Evolutionary conservation across 441 rosid genomes (phyloP).

Genomic region (Erysimum cheiri): DNA sequence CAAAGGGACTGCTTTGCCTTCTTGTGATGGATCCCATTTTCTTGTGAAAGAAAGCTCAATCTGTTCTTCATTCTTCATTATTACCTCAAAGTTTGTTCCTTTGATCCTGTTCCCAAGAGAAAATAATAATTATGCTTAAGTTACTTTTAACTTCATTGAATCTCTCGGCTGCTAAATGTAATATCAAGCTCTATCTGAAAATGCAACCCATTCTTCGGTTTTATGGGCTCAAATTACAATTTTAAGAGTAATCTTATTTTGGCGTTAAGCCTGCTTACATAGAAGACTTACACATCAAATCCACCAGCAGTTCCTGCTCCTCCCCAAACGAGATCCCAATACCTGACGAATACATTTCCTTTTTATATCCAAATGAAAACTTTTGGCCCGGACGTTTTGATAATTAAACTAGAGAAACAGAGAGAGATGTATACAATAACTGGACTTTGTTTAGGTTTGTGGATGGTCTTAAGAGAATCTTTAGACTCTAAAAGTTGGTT

Average conservation of each 20-base stretch:
- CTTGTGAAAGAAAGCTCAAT: slow-evolving; percentile 82
- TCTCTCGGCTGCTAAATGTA: background rate
- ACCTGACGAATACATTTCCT: slow-evolving; percentile 49
- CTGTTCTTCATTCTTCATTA: slow-evolving; percentile 63
- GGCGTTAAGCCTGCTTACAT: background rate
- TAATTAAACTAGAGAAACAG: background rate
- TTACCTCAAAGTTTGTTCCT: slow-evolving; percentile 59
- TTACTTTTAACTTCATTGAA: background rate
- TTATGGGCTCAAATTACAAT: background rate
- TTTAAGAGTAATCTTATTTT: background rate
- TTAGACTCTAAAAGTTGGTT: background rate
- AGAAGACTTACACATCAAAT: slow-evolving; percentile 59
- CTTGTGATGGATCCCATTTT: slow-evolving; percentile 62
- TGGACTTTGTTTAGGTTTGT: background rate
- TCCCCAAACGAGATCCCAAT: slow-evolving; percentile 96
- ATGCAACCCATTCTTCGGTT: background rate
- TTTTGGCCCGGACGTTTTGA: background rate
- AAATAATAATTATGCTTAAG: background rate
- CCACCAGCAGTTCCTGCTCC: slow-evolving; percentile 61
- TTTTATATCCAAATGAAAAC: background rate
- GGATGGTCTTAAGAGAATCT: background rate
- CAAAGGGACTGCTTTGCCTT: slow-evolving; percentile 70
- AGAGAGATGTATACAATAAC: slow-evolving; percentile 26
- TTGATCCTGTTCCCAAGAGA: slow-evolving; percentile 53
- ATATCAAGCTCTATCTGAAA: background rate